Percentiles rank a stretch among this genome's conserved stretches.
phyloP scores from a whole-genome alignment of 257 asterid species.

The Datura wrightii region DNA sequence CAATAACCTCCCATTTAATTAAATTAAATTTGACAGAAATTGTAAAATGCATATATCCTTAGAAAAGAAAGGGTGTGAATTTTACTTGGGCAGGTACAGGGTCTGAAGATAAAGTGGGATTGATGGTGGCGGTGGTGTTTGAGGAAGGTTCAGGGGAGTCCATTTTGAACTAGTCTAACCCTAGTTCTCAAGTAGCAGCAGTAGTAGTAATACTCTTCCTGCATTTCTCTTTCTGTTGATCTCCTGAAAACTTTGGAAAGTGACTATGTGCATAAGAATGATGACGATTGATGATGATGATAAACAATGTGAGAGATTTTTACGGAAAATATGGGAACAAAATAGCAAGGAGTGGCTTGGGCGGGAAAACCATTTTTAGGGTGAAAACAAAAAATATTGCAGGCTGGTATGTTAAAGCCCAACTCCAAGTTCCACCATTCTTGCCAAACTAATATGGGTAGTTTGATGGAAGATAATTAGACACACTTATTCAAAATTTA shows the following conservation, averaged over 20 bases:
- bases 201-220: neutral
- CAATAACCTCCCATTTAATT: neutral
- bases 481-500: no score
- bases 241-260: neutral
- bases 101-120: neutral
- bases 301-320: constrained; percentile 14
- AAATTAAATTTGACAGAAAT: neutral
- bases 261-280: neutral
- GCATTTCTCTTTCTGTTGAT: constrained; percentile 26
- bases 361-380: constrained; percentile 50
- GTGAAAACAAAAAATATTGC: constrained; percentile 24
- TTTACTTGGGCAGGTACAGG: constrained; percentile 43
- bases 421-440: neutral
- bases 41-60: neutral
- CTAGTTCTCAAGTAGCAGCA: constrained; percentile 36
- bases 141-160: constrained; percentile 53
- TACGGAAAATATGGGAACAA: constrained; percentile 33
- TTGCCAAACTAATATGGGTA: neutral
- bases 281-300: neutral
- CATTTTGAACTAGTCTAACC: constrained; percentile 47
- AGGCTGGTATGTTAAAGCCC: constrained; percentile 28
- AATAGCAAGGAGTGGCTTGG: constrained; percentile 36
- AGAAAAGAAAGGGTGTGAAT: neutral
- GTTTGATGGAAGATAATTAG: no score
- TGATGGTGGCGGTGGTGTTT: constrained; percentile 31